A percentile compares a stretch with the other conserved stretches of the same genome.
phyloP scores from a whole-genome alignment of 345 rosid genomes.

The Populus nigra region DNA sequence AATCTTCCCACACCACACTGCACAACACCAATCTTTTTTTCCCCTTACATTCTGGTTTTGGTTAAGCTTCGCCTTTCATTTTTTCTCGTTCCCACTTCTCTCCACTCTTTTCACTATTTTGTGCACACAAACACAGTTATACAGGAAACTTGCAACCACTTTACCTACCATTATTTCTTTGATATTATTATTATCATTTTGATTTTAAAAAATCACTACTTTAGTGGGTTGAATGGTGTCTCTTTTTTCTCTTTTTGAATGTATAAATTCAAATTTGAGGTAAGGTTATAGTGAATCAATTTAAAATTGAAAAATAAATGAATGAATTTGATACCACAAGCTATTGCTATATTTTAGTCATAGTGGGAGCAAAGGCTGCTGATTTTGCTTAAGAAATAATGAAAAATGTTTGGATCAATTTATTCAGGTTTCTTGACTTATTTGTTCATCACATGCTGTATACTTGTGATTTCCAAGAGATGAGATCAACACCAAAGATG shows the following conservation, averaged over 20 bases:
- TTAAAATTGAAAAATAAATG: not conserved
- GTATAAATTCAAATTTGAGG: not conserved
- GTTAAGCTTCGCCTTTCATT: not conserved
- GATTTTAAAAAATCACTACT: not conserved
- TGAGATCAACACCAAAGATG: not conserved
- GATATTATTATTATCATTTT: not conserved
- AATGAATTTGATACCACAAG: too few species aligned
- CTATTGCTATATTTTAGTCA: too few species aligned
- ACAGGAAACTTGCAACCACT: constrained; percentile 23
- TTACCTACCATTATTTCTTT: constrained; percentile 7
- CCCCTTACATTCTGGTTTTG: not conserved
- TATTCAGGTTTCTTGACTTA: too few species aligned
- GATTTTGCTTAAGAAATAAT: too few species aligned
- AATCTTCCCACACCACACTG: not conserved
- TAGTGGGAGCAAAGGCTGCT: too few species aligned
- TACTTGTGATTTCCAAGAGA: not conserved
- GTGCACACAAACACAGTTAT: not conserved
- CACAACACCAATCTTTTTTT: constrained; percentile 11
- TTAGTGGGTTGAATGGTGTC: not conserved
- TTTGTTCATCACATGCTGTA: too few species aligned
- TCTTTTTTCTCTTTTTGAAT: not conserved
- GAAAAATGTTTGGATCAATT: too few species aligned
- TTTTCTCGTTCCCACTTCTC: not conserved
- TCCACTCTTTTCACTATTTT: not conserved
- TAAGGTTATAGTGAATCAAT: not conserved